These are phyloP conservation scores for Fusarium bactridioides DNA, from an alignment of 2,329 filamentous ascomycete species.

Conservation along the genomic window DNA sequence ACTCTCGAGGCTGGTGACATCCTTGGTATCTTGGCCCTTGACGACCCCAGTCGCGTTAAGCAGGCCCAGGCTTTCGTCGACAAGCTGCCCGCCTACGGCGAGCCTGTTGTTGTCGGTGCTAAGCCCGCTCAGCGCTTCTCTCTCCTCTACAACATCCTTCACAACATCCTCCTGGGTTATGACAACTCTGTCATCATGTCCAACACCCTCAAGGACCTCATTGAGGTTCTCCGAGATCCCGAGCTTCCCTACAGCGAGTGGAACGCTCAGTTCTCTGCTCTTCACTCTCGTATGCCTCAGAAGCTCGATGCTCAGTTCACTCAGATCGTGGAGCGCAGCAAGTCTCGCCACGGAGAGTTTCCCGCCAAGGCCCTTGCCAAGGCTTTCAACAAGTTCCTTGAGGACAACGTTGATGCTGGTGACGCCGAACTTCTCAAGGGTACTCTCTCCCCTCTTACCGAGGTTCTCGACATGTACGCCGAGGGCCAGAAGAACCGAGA, in stretches of 20 bases:
- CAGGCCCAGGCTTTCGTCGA: conserved; percentile 93
- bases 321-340: conserved; percentile 85
- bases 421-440: conserved; percentile 79
- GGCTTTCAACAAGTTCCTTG: conserved; percentile 85
- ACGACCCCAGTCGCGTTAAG: conserved; percentile 96
- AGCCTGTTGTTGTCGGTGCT: conserved; percentile 84
- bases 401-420: conserved; percentile 77
- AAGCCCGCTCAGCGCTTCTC: conserved; percentile 91
- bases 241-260: conserved; percentile 97
- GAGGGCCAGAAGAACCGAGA: conserved; percentile 94
- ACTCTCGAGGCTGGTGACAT: conserved; percentile 98
- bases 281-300: conserved; percentile 97
- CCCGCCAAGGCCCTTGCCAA: conserved; percentile 88
- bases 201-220: conserved; percentile 82
- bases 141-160: conserved; percentile 77
- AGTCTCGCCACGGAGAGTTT: conserved; percentile 82
- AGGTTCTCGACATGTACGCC: conserved; percentile 79
- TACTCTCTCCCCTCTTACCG: conserved; percentile 77
- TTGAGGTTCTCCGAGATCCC: conserved; percentile 87
- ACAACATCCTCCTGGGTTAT: conserved; percentile 90
- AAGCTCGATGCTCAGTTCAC: conserved; percentile 86
- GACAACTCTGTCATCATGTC: conserved; percentile 98
- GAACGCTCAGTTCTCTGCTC: conserved; percentile 92
- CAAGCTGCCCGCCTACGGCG: conserved; percentile 85
- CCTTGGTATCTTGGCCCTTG: conserved; percentile 92